Evolutionary conservation across 805 yeast species (phyloP), one percentile per base, ranked within the genome.

Genomic region (Lipomyces orientalis): DNA sequence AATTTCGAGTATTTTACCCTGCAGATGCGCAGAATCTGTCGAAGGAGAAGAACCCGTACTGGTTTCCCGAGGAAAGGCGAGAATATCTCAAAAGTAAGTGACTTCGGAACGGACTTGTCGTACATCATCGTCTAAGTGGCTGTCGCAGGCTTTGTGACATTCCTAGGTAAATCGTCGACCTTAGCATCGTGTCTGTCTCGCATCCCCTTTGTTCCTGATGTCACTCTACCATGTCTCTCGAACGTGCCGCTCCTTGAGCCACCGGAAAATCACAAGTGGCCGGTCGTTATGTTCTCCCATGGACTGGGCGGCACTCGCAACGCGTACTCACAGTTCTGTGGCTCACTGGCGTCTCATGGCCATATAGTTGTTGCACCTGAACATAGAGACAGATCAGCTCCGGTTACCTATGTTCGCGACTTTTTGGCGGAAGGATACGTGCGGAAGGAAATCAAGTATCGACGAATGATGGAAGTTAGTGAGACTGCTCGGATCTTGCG

Each of bases 391-490:
- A 76, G 86, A 52, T 75, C 85, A 59, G 91, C 91, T 71, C 84
- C 97, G 7, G 84, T 93, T 72, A 87, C 85, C 60, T 93, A 93
- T 76, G 88, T 91, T 60, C 89, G 95, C 81, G 84, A 83, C 68
- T 81, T 90, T 69, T 83, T 92, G 61, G 84, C 94, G 64, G 85
- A 83, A 71, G 88, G 88, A 25, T n/a, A 7, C 7, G 46, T 33
- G 29, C 58, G 51, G 29, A 60, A 59, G 16, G 65, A 58, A 61
- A 60, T 72, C n/a, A 35, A 57, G 10, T 72, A 64, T 19, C 49
- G 39, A 25, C 62, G 73, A 9, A 64, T 71, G 62, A 65, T 61
- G 61, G 70, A 61, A 34, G 62, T 71, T n/a, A 70, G 61, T 64
- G 72, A 71, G 54, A 57, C 37, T 5, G 65, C 73, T 4, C 62